Evolutionary conservation across 2,329 filamentous ascomycete genomes (phyloP).

Genomic region (Fusarium mundagurra): DNA sequence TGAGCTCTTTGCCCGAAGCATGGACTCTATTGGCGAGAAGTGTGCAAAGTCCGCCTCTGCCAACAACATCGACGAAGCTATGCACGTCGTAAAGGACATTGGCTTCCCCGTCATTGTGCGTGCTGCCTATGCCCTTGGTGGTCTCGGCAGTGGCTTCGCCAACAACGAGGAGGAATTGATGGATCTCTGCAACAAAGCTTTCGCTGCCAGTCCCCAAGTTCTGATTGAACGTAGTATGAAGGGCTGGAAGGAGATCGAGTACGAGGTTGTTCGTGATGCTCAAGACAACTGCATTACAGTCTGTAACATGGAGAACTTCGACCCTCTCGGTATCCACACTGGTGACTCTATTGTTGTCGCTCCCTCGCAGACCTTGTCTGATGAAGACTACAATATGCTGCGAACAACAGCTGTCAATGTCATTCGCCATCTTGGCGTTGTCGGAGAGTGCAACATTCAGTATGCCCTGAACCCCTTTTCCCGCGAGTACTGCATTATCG

Average conservation of each 20-base stretch:
- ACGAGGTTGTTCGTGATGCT: conserved; percentile 95
- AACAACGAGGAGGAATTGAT: conserved; percentile 84
- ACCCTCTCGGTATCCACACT: conserved; percentile 96
- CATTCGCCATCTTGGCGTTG: conserved; percentile 94
- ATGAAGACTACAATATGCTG: conserved; percentile 99
- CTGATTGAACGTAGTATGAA: conserved; percentile 99
- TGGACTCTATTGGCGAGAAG: conserved; percentile 98
- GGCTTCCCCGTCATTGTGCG: conserved; percentile 97
- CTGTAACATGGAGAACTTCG: conserved; percentile 99
- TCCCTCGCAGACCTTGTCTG: conserved; percentile 94
- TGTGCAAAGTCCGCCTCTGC: conserved; percentile 97
- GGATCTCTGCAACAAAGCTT: conserved; percentile 92
- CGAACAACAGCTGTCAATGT: conserved; percentile 97
- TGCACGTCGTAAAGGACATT: conserved; percentile 88
- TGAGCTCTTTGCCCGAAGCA: conserved; percentile 95
- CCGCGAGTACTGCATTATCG: conserved; percentile 97
- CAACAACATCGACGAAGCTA: conserved; percentile 85
- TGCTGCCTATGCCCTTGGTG: conserved; percentile 94
- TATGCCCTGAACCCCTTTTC: conserved; percentile 97
- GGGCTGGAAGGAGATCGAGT: conserved; percentile 99
- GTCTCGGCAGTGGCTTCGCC: conserved; percentile 94
- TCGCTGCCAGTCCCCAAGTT: conserved; percentile 94
- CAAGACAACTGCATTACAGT: conserved; percentile 99
- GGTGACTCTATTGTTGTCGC: conserved; percentile 98
- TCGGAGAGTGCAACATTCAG: conserved; percentile 99